Conservation (phyloP, 1,284 basidiomycete genomes). For the Marasmius tenuissimus region DNA sequence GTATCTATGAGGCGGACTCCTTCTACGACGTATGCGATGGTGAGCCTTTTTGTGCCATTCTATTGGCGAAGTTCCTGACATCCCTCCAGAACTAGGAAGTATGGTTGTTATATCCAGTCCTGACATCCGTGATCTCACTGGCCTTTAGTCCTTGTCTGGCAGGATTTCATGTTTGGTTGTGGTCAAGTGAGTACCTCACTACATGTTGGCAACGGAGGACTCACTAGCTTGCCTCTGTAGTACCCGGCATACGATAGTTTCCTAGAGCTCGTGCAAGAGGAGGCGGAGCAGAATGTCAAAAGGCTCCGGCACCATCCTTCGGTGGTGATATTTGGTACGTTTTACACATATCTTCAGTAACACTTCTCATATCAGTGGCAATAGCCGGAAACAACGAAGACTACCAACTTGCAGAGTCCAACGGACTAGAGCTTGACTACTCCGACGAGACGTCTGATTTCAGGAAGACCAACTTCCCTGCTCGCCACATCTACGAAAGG, state of each 20-base stretch:
- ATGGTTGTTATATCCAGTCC: conserved; percentile 39
- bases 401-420: conserved; percentile 79
- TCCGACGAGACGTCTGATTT: conserved; percentile 79
- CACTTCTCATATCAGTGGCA: conserved; percentile 3
- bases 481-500: conserved; percentile 85
- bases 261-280: conserved; percentile 60
- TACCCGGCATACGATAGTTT: conserved; percentile 82
- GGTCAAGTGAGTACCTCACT: conserved; percentile 54
- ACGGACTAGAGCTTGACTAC: conserved; percentile 79
- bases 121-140: conserved; percentile 22
- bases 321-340: conserved; percentile 78
- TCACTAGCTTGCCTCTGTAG: conserved; percentile 29
- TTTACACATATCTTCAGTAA: conserved; percentile 2
- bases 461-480: conserved; percentile 82
- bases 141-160: conserved; percentile 78
- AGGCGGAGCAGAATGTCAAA: conserved; percentile 75
- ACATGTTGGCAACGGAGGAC: background rate
- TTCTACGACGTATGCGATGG: conserved; percentile 85
- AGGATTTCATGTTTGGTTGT: conserved; percentile 88
- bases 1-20: conserved; percentile 74
- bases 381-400: conserved; percentile 90
- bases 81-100: conserved; percentile 63
- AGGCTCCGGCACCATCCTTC: conserved; percentile 77
- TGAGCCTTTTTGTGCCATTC: conserved; percentile 26
- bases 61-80: background rate